Evolutionary conservation across 2,329 filamentous ascomycete genomes (phyloP), one percentile per base, ranked within the genome.

Genomic region (Paecilomyces niveus): DNA sequence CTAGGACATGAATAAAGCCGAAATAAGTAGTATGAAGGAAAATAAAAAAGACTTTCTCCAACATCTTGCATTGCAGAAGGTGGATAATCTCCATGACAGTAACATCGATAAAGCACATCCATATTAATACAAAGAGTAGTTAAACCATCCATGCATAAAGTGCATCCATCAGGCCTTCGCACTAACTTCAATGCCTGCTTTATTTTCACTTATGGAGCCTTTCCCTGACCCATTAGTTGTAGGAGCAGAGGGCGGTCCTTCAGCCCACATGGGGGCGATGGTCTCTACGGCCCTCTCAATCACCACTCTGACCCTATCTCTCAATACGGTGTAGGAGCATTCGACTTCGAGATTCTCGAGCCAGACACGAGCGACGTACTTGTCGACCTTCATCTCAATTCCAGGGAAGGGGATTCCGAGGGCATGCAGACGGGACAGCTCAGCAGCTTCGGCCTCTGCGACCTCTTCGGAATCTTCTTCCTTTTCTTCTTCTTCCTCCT

Each of bases 401-500:
- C 93, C 94, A 0, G 94, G 94, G 0, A 97, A 91, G 0, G 93
- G 92, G 32, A 97, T 93, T 2, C 93, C 93, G 22, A 95, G 78
- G 62, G 85, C 86, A 68, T 95, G 90, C 54, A 97, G 79, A 13
- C 93, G 81, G 60, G 89, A 86, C 15, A 96, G 79, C 73, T 96
- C 92, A 7, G 78, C 76, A 62, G 81, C 82, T 67, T 83, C 83
- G n/a, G 82, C 75, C 60, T 83, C 80, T 61, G 83, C 78, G 3
- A 83, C 66, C 31, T 76, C 72, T 21, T 76, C 73, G 31, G 81
- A 78, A 50, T 76, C 73, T 9, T 74, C 71, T 11, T 72, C 69
- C 2, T 68, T n/a, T n/a, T n/a, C 69, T 15, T 72, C 68, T 1
- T 63, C 70, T 58, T 75, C 67, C 11, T 65, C 63, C 3, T 66